Percentiles rank a stretch among this genome's conserved stretches.
Evolutionary conservation across 169 alveolate genomes (phyloP).

Genomic region (Sarcocystis neurona): DNA sequence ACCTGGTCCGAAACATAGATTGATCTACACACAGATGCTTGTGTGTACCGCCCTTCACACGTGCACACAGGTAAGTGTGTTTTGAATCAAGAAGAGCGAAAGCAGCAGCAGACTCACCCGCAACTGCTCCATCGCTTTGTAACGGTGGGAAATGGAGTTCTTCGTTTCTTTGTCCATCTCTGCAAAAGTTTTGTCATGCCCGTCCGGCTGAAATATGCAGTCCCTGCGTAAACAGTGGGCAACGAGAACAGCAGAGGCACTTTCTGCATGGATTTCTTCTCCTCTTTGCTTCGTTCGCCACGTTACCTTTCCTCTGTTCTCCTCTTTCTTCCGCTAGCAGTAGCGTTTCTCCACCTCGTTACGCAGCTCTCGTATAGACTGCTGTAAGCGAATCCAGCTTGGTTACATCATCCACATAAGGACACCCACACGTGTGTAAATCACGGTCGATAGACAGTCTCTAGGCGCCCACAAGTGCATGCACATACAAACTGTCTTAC

Average conservation of each 20-base stretch:
- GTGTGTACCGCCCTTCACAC: neutral
- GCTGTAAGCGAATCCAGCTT: no score
- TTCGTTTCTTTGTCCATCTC: conserved; percentile 82
- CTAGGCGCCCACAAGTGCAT: no score
- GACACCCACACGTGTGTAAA: no score
- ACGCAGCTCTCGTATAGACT: no score
- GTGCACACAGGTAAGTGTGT: neutral
- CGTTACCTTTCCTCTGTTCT: no score
- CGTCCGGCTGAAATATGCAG: conserved; percentile 87
- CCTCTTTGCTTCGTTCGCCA: no score
- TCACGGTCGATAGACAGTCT: no score
- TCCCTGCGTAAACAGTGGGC: no score
- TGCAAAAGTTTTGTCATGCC: conserved; percentile 82
- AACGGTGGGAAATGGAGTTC: conserved; percentile 87
- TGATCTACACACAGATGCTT: neutral
- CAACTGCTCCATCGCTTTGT: conserved; percentile 77
- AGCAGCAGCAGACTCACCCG: conserved; percentile 6
- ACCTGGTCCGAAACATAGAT: neutral
- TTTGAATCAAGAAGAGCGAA: neutral
- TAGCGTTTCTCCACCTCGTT: no score
- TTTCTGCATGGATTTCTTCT: neutral
- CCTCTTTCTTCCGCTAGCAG: no score
- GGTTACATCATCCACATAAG: no score
- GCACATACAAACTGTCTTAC: no score
- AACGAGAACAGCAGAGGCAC: neutral